phyloP scores from a whole-genome alignment of 73 alveolate genomes.

The Breviolum minutum region DNA sequence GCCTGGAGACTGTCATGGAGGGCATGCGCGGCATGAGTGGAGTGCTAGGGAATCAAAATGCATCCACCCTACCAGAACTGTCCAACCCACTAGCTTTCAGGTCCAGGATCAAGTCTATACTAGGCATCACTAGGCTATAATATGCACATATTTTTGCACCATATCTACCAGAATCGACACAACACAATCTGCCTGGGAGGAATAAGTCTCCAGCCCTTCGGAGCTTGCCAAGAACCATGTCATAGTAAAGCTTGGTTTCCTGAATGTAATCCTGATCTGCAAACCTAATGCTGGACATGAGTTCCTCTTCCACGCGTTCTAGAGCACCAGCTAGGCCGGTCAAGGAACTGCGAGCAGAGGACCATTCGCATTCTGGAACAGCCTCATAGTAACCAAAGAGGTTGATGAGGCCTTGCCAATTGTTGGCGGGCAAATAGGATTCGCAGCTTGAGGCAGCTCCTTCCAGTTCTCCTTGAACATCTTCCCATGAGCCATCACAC shows the following conservation, averaged over 20 bases:
- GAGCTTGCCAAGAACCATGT: conserved; percentile 44
- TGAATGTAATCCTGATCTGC: conserved; percentile 58
- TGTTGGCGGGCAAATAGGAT: conserved; percentile 4
- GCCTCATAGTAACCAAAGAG: conserved; percentile 68
- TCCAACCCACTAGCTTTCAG: too few species aligned
- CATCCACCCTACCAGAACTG: too few species aligned
- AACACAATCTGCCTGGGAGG: background rate
- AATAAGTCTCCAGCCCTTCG: conserved; percentile 46
- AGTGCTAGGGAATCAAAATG: too few species aligned
- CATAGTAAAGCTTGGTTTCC: conserved; percentile 61
- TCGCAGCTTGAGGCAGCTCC: conserved; percentile 53
- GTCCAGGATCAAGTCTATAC: too few species aligned
- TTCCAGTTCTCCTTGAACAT: conserved; percentile 45
- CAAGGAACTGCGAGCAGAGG: conserved; percentile 36
- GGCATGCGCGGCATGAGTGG: background rate
- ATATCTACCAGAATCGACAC: too few species aligned
- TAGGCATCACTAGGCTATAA: too few species aligned
- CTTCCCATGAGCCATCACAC: conserved; percentile 65
- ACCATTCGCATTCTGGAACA: conserved; percentile 59
- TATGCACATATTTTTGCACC: too few species aligned
- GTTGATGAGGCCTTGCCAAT: conserved; percentile 31
- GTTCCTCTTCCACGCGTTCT: conserved; percentile 32
- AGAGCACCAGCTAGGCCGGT: conserved; percentile 24
- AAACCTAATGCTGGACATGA: conserved; percentile 8
- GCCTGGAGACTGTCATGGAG: background rate